Percentiles rank a stretch among this genome's conserved stretches.
Evolutionary conservation across 2,329 filamentous ascomycete genomes (phyloP).

Genomic region (Ampelomyces quisqualis): DNA sequence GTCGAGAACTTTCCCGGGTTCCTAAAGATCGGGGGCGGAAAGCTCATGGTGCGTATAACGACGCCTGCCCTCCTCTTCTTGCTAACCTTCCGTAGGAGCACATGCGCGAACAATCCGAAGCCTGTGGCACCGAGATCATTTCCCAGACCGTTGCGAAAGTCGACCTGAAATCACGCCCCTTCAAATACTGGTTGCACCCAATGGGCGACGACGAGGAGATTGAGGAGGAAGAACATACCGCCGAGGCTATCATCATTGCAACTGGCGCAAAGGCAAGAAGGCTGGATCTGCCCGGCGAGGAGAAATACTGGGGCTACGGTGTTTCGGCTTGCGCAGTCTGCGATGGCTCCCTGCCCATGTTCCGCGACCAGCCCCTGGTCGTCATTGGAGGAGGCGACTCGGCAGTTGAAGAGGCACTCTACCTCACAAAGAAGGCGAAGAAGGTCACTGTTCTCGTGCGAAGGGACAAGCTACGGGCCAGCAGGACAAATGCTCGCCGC

Average conservation of each 20-base stretch:
- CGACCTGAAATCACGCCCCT: slow-evolving; percentile 79
- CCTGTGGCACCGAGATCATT: slow-evolving; percentile 90
- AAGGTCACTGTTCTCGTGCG: slow-evolving; percentile 94
- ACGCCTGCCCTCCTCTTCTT: too few species aligned
- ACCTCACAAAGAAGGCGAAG: slow-evolving; percentile 95
- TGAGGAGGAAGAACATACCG: slow-evolving; percentile 73
- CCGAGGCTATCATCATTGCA: slow-evolving; percentile 89
- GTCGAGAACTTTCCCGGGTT: slow-evolving; percentile 98
- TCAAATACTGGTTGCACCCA: slow-evolving; percentile 74
- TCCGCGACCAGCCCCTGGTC: slow-evolving; percentile 90
- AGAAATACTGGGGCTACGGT: slow-evolving; percentile 96
- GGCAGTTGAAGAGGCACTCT: slow-evolving; percentile 94
- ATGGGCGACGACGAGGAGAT: slow-evolving; percentile 78
- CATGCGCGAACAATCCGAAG: slow-evolving; percentile 88
- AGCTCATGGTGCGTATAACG: slow-evolving; percentile 69
- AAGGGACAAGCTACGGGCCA: slow-evolving; percentile 80
- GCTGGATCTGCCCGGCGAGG: slow-evolving; percentile 80
- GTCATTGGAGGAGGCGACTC: slow-evolving; percentile 97
- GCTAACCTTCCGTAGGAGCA: slow-evolving; percentile 60
- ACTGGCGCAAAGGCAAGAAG: slow-evolving; percentile 91
- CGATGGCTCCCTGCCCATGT: slow-evolving; percentile 95
- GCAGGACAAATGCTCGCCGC: slow-evolving; percentile 87
- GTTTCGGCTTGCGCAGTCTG: slow-evolving; percentile 97
- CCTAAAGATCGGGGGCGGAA: slow-evolving; percentile 80
- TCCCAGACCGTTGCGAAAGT: slow-evolving; percentile 89